Evolutionary conservation across 768 basidiomycete genomes (phyloP).

Genomic region (Tricholoma terreum): DNA sequence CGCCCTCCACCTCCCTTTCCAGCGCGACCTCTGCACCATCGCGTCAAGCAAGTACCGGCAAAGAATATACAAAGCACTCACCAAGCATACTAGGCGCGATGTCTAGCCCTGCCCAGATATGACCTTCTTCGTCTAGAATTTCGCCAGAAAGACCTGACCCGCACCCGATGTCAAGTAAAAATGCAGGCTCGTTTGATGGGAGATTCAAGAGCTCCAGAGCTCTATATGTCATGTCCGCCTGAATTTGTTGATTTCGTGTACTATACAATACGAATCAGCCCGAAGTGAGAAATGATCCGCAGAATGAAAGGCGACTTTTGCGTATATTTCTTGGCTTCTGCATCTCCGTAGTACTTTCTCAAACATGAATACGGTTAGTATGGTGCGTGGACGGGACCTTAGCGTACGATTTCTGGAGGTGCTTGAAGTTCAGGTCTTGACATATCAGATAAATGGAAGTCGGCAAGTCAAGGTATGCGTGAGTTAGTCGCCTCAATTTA

Average conservation of each 20-base stretch:
- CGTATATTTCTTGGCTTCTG: conserved; percentile 95
- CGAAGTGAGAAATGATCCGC: conserved; percentile 2
- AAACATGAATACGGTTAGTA: conserved; percentile 4
- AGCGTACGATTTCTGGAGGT: conserved; percentile 84
- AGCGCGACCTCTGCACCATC: conserved; percentile 78
- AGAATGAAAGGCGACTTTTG: conserved; percentile 60
- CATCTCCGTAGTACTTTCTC: conserved; percentile 90
- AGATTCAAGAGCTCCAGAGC: conserved; percentile 89
- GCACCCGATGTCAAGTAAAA: conserved; percentile 93
- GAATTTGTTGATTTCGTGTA: conserved; percentile 94
- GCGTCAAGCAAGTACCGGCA: neutral
- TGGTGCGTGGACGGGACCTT: neutral
- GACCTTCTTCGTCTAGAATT: conserved; percentile 92
- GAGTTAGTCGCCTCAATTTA: too few relatives aligned
- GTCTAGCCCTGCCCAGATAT: conserved; percentile 92
- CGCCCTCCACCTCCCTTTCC: conserved; percentile 93
- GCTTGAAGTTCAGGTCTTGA: conserved; percentile 86
- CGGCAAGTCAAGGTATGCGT: too few relatives aligned
- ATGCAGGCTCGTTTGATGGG: conserved; percentile 74
- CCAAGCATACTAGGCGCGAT: conserved; percentile 97
- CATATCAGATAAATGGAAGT: conserved; percentile 41
- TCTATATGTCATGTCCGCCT: conserved; percentile 96
- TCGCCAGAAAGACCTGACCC: conserved; percentile 97
- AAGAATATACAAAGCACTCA: conserved; percentile 31
- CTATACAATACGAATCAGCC: conserved; percentile 39